These are phyloP conservation scores for Penicillium malachiteum DNA, from an alignment of 495 filamentous ascomycete species.

Conservation along the genomic window DNA sequence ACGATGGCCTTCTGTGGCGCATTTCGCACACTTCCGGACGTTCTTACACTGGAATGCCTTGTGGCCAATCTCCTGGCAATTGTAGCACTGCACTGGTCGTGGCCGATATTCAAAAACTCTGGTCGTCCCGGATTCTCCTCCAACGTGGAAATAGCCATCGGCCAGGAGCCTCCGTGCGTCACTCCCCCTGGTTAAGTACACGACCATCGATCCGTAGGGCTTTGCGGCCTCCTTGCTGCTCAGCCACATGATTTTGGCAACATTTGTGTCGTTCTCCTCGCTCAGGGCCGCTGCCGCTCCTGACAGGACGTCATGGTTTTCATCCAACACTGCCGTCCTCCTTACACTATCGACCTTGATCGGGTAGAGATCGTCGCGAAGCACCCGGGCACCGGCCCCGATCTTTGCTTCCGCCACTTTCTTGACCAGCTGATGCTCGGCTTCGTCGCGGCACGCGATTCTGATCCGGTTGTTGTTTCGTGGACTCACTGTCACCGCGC, in stretches of 20 bases:
- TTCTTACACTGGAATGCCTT: slow-evolving; percentile 29
- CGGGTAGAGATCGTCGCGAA: slow-evolving; percentile 32
- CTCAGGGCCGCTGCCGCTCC: slow-evolving; percentile 17
- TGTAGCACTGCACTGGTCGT: slow-evolving; percentile 27
- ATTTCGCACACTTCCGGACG: slow-evolving; percentile 27
- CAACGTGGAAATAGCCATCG: slow-evolving; percentile 26
- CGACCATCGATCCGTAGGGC: slow-evolving; percentile 34
- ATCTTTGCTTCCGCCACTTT: slow-evolving; percentile 25
- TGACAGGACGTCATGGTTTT: slow-evolving; percentile 11
- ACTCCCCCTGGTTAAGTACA: slow-evolving; percentile 30
- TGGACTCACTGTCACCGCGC: slow-evolving; percentile 25
- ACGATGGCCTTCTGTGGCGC: slow-evolving; percentile 22
- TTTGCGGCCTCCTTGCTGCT: slow-evolving; percentile 29
- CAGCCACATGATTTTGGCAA: slow-evolving; percentile 32
- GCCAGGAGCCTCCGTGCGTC: slow-evolving; percentile 26
- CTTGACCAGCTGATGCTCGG: slow-evolving; percentile 27
- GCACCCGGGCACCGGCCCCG: slow-evolving; percentile 24
- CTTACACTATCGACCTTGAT: slow-evolving; percentile 36
- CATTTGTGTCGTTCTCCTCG: slow-evolving; percentile 20
- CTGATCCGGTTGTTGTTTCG: slow-evolving; percentile 25
- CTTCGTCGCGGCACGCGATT: slow-evolving; percentile 26
- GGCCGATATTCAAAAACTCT: slow-evolving; percentile 25
- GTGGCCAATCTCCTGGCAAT: too few relatives aligned
- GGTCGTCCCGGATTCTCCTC: slow-evolving; percentile 28
- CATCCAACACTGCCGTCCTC: slow-evolving; percentile 24